phyloP scores from a whole-genome alignment of 2,329 filamentous ascomycete species.

The Fusarium temperatum region DNA sequence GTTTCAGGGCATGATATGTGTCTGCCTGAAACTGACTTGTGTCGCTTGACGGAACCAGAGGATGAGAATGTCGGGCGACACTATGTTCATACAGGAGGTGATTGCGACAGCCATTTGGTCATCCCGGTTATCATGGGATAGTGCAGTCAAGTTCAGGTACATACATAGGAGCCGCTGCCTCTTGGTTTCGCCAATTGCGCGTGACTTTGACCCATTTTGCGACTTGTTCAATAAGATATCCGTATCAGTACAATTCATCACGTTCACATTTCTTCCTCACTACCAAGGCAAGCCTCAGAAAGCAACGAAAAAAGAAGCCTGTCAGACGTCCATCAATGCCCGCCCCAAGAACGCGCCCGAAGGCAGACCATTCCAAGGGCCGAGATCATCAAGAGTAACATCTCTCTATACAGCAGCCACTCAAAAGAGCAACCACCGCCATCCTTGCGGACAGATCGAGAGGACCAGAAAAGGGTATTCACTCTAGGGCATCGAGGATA shows the following conservation, averaged over 20 bases:
- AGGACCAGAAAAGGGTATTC: slow-evolving; percentile 40
- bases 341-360: slow-evolving; percentile 81
- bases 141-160: background rate
- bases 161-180: background rate
- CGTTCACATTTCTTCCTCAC: slow-evolving; percentile 58
- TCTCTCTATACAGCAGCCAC: slow-evolving; percentile 75
- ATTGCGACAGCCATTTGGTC: background rate
- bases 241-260: too few relatives aligned
- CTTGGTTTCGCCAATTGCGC: too few relatives aligned
- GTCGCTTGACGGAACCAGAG: background rate
- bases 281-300: slow-evolving; percentile 55
- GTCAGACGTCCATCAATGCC: slow-evolving; percentile 92
- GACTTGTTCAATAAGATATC: background rate
- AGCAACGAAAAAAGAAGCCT: slow-evolving; percentile 68
- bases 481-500: slow-evolving; percentile 75
- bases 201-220: background rate
- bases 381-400: slow-evolving; percentile 87
- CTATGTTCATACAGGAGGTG: background rate
- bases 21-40: background rate
- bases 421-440: slow-evolving; percentile 54
- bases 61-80: background rate
- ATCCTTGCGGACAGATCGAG: slow-evolving; percentile 56
- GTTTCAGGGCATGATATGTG: background rate
- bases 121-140: background rate
- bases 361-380: slow-evolving; percentile 76